Percentiles rank a stretch among this genome's conserved stretches.
These are phyloP conservation scores for Pichia paraexigua DNA, from an alignment of 805 yeast species.

Conservation along the genomic window DNA sequence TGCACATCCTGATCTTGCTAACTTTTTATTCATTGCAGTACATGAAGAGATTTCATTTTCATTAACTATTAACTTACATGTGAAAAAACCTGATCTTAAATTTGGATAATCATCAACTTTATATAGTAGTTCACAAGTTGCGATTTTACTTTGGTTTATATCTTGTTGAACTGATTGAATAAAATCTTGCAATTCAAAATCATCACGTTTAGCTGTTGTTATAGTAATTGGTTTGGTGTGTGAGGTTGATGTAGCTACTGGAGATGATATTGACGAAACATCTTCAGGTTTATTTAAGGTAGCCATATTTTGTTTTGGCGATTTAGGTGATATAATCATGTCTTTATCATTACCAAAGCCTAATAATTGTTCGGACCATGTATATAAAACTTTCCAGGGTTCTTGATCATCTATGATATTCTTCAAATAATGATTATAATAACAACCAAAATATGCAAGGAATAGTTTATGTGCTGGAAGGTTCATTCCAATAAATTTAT, in stretches of 20 bases:
- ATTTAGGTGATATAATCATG: background rate
- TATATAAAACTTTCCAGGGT: background rate
- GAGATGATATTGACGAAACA: background rate
- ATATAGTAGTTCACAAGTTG: background rate
- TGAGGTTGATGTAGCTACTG: background rate
- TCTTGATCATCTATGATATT: background rate
- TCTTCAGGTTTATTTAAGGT: background rate
- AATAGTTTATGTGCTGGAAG: background rate
- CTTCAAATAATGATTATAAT: constrained; percentile 1
- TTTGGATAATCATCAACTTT: background rate
- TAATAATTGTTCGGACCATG: constrained; percentile 3
- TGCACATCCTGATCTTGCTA: constrained; percentile 10
- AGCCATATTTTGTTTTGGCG: background rate
- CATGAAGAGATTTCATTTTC: background rate
- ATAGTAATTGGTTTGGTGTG: background rate
- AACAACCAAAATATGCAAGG: constrained; percentile 5
- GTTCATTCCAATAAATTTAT: background rate
- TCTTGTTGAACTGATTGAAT: constrained; percentile 8
- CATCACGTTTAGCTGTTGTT: background rate
- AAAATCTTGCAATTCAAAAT: background rate
- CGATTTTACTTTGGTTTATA: constrained; percentile 4
- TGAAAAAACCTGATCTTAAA: constrained; percentile 1
- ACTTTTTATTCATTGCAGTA: constrained; percentile 8
- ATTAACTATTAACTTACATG: constrained; percentile 1
- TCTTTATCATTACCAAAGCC: background rate